phyloP scores from a whole-genome alignment of 1,139 yeast species.

The Hyphopichia wangnamkhiaoensis region DNA sequence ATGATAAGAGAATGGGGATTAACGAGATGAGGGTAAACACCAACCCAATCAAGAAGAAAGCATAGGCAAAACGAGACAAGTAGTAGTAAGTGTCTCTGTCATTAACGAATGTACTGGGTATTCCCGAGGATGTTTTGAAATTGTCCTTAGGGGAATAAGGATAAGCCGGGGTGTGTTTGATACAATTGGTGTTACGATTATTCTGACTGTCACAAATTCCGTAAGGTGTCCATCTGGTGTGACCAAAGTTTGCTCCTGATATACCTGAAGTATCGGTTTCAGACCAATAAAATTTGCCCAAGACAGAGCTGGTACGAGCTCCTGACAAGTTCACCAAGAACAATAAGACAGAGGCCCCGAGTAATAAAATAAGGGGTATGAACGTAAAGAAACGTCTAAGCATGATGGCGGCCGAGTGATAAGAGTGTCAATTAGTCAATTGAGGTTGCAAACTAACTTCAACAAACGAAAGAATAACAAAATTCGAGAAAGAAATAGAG shows the following conservation, averaged over 20 bases:
- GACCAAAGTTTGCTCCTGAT: slow-evolving; percentile 42
- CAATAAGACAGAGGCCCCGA: slow-evolving; percentile 52
- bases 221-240: slow-evolving; percentile 75
- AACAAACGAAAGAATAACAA: neutral
- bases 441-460: neutral
- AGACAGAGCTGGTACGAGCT: slow-evolving; percentile 43
- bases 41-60: slow-evolving; percentile 62
- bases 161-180: slow-evolving; percentile 52
- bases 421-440: neutral
- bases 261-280: slow-evolving; percentile 66
- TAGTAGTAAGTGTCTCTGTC: slow-evolving; percentile 57
- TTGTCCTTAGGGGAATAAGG: slow-evolving; percentile 68
- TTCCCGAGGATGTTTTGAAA: slow-evolving; percentile 41
- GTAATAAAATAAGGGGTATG: slow-evolving; percentile 30
- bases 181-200: slow-evolving; percentile 47
- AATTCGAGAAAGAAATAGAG: neutral
- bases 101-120: slow-evolving; percentile 50
- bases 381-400: slow-evolving; percentile 18
- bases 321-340: slow-evolving; percentile 70
- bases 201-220: slow-evolving; percentile 53
- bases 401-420: slow-evolving; percentile 6
- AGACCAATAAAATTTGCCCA: slow-evolving; percentile 67
- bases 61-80: slow-evolving; percentile 67
- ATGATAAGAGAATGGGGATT: slow-evolving; percentile 30
- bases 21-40: slow-evolving; percentile 55